Evolutionary conservation across 352 stramenopile species (phyloP), one percentile per base, ranked within the genome.

Genomic region (Phytophthora cajani): DNA sequence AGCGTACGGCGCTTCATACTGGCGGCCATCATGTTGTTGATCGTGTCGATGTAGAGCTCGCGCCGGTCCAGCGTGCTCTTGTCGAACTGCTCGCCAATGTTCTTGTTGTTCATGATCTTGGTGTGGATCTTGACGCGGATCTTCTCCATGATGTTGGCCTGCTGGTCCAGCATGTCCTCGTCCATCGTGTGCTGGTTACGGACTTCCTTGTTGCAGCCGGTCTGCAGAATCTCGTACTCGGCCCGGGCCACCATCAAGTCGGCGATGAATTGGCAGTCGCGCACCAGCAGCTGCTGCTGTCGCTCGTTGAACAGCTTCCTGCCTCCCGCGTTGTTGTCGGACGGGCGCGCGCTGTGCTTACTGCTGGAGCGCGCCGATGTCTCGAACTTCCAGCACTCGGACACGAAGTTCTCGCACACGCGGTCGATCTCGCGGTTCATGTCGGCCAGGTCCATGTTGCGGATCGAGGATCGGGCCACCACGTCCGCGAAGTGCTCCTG

Each of bases 101-200:
- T 94, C 67, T 95, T 95, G 80, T 95, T 95, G 65, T 95, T 92
- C 81, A 92, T 92, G 78, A 95, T 90, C 81, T 95, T 95, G 51
- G 84, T 90, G 63, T 87, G 76, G 44, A 95, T 84, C 50, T 93
- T 92, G 1, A 81, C 67, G 30, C 88, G 79, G 44, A 95, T 71
- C 69, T 93, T 94, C 38, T 95, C 88, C 27, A 92, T 71, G 40
- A 95, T 85, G 14, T 44, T 69, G 0, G 25, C 52, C 46, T 95
- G 88, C 23, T 79, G 62, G 10, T 88, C 69, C n/a, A 95, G 47
- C 85, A 95, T 95, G 27, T 87, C 66, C 40, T 90, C 74, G 19
- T 88, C 78, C 61, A 88, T 72, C 25, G 78, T 72, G 61, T 67
- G 50, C 42, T 88, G 80, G 58, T 62, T 81, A 46, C 76, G 74